A percentile compares a stretch with the other conserved stretches of the same genome.
Evolutionary conservation across 441 rosid genomes (phyloP).

Genomic region (Syzygium syzygioides): DNA sequence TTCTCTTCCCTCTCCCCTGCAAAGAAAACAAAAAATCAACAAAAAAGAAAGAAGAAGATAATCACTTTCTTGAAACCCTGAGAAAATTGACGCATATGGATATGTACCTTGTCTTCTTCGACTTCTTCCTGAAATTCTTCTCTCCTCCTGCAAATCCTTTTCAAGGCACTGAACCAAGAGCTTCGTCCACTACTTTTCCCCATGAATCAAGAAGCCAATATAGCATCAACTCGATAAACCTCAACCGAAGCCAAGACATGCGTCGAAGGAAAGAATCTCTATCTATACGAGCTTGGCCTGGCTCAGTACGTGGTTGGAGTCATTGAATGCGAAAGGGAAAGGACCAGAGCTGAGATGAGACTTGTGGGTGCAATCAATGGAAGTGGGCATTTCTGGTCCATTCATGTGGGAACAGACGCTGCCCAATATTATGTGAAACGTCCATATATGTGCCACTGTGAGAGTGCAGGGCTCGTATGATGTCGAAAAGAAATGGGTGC

Average conservation of each 20-base stretch:
- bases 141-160: constrained; percentile 34
- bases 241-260: neutral
- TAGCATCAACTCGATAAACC: neutral
- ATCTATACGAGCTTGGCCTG: neutral
- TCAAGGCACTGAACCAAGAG: constrained; percentile 46
- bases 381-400: neutral
- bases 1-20: constrained; percentile 46
- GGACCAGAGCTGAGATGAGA: neutral
- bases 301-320: neutral
- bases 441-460: neutral
- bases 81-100: neutral
- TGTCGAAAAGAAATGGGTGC: neutral
- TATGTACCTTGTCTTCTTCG: constrained; percentile 32
- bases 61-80: neutral
- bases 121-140: constrained; percentile 33
- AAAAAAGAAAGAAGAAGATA: neutral
- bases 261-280: neutral
- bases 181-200: constrained; percentile 36
- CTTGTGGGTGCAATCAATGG: neutral
- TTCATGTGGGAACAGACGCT: neutral
- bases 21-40: neutral
- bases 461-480: neutral
- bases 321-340: neutral
- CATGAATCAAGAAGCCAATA: constrained; percentile 8
- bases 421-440: neutral